Conservation (phyloP, 306 rosid genomes). For the Fragaria iinumae region DNA sequence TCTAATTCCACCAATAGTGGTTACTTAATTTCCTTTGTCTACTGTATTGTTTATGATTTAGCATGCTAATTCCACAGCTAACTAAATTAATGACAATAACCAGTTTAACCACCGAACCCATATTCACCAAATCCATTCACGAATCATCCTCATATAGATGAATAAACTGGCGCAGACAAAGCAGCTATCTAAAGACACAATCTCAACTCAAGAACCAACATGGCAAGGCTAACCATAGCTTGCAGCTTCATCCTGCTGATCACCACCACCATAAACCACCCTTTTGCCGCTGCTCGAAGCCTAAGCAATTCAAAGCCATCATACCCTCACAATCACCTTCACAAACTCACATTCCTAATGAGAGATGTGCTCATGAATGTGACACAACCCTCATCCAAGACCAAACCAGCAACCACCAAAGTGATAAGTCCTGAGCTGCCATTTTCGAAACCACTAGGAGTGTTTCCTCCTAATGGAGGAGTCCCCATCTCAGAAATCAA, state of each 20-base stretch:
- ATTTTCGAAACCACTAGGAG: constrained; percentile 52
- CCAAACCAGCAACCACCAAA: constrained; percentile 33
- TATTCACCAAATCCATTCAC: constrained; percentile 13
- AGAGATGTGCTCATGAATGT: constrained; percentile 44
- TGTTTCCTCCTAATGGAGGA: constrained; percentile 48
- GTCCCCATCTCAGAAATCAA: constrained; percentile 48
- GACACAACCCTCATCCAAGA: constrained; percentile 14
- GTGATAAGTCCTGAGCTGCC: constrained; percentile 35
- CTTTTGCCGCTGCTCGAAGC: constrained; percentile 48
- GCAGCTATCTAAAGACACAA: constrained; percentile 20
- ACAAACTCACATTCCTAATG: constrained; percentile 55
- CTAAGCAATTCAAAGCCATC: constrained; percentile 39
- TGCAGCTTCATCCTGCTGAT: constrained; percentile 27
- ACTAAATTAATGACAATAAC: not conserved
- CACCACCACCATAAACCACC: constrained; percentile 23
- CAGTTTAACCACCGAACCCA: not conserved
- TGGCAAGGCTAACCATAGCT: constrained; percentile 34
- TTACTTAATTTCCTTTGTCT: not conserved
- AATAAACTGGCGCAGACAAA: constrained; percentile 14
- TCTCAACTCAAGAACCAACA: constrained; percentile 23
- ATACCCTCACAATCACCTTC: constrained; percentile 32
- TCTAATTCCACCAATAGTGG: not conserved
- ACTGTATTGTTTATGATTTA: not conserved
- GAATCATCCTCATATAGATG: constrained; percentile 26
- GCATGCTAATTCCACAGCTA: not conserved